phyloP scores from a whole-genome alignment of 345 rosid genomes.

The Excoecaria agallocha region DNA sequence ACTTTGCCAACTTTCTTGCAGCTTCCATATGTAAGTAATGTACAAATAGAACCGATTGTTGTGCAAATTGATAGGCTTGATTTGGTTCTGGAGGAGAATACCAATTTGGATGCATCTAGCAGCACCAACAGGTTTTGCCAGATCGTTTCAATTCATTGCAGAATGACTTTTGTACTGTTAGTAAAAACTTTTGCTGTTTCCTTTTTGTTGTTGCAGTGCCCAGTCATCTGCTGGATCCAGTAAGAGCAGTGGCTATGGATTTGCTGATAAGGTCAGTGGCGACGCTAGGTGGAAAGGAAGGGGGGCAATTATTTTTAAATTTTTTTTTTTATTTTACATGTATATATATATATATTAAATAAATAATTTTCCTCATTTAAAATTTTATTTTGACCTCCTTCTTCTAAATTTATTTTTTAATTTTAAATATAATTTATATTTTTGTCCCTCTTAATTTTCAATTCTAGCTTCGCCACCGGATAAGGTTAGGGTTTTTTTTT shows the following conservation, averaged over 20 bases:
- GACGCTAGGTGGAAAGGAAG: too few relatives aligned
- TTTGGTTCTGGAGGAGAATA: slow-evolving; percentile 94
- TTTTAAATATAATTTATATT: too few relatives aligned
- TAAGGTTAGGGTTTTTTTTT: slow-evolving; percentile 56
- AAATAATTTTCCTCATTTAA: too few relatives aligned
- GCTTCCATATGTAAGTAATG: slow-evolving; percentile 91
- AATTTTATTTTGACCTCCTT: too few relatives aligned
- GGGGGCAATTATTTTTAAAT: too few relatives aligned
- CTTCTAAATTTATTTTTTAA: too few relatives aligned
- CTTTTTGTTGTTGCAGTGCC: slow-evolving; percentile 40
- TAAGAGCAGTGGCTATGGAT: slow-evolving; percentile 89
- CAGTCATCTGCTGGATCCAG: slow-evolving; percentile 58
- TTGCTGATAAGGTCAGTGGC: slow-evolving; percentile 98
- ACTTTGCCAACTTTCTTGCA: slow-evolving; percentile 20
- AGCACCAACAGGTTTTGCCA: slow-evolving; percentile 56
- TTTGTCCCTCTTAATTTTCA: too few relatives aligned
- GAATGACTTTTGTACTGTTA: slow-evolving; percentile 4
- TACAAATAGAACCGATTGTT: slow-evolving; percentile 82
- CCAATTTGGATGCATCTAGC: slow-evolving; percentile 54
- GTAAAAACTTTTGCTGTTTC: not conserved
- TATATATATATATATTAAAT: too few relatives aligned
- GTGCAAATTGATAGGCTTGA: slow-evolving; percentile 92
- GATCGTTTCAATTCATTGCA: slow-evolving; percentile 1
- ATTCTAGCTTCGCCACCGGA: too few relatives aligned
- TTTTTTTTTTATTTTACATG: too few relatives aligned